Base-by-base conservation (phyloP, 495 filamentous ascomycete genomes). In the Penicillium alfredii region DNA sequence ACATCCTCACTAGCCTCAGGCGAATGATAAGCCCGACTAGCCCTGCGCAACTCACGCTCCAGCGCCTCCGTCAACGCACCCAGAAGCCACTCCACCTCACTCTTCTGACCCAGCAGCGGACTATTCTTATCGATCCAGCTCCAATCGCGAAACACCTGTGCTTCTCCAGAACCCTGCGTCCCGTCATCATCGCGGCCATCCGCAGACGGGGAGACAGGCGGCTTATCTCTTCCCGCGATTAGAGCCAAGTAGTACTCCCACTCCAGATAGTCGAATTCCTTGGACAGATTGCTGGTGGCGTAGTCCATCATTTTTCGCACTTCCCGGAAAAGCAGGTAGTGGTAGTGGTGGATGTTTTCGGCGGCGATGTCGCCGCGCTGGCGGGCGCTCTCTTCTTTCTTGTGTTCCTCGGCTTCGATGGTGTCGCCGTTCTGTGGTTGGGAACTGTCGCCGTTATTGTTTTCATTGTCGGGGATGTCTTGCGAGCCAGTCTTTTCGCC, bases 41-140 rank as follows among this genome's bases (percentile, higher is more conserved):
- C 42, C 31, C 43, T 42, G 38, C 58, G 66, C 40, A 84, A 54
- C 55, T 77, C 75, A 19, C 66, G 59, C 13, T 71, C 65, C 38
- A 88, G 44, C 37, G 58, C 69, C 34, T 65, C 59, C 25, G 70
- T 71, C 36, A 88, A 55, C 45, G 72, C 71, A 45, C 81, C 77
- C 15, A 94, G 52, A 17, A 94, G 73, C 88, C 88, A 94, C 55
- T 88, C 78, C 6, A 85, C 68, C 55, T 94, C 88, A 34, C 67
- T 74, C 45, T 79, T 76, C 6, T 71, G 70, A 4, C 82, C 80
- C 70, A 93, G 78, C 29, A 93, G 58, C 7, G 87, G 87, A 44
- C 77, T 84, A 11, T 72, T 64, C 32, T 75, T 68, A 5, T 81
- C 80, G 6, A 93, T 64, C 88, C 88, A 94, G 27, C 79, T 84